Evolutionary conservation across 441 rosid genomes (phyloP).

Genomic region (Lepidium campestre): DNA sequence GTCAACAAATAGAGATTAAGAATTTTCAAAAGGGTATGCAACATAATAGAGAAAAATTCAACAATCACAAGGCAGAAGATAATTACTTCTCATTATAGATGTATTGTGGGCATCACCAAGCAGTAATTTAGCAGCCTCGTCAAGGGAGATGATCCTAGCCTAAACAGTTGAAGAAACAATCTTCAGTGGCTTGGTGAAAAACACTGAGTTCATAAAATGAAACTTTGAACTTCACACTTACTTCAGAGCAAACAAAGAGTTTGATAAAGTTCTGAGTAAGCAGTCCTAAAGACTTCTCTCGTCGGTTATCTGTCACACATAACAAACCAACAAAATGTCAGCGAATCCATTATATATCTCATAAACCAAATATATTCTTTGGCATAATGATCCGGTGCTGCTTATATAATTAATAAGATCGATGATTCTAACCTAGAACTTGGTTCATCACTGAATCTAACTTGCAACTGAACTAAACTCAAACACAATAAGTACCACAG

Average conservation of each 20-base stretch:
- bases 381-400: background rate
- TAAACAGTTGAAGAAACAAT: constrained; percentile 22
- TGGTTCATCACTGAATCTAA: background rate
- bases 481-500: background rate
- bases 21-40: background rate
- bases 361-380: constrained; percentile 14
- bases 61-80: background rate
- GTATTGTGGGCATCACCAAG: constrained; percentile 76
- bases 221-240: constrained; percentile 31
- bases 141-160: constrained; percentile 71
- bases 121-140: constrained; percentile 72
- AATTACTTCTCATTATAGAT: constrained; percentile 71
- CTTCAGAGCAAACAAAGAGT: constrained; percentile 67
- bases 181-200: background rate
- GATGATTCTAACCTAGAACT: background rate
- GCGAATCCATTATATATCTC: background rate
- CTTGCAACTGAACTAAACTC: background rate
- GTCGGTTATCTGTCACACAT: constrained; percentile 52
- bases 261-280: constrained; percentile 82
- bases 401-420: background rate
- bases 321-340: constrained; percentile 13
- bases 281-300: constrained; percentile 83
- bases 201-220: background rate
- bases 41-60: background rate
- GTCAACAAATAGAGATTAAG: constrained; percentile 12